Base-by-base conservation (phyloP, 306 rosid genomes). In the Lathyrus oleraceus region DNA sequence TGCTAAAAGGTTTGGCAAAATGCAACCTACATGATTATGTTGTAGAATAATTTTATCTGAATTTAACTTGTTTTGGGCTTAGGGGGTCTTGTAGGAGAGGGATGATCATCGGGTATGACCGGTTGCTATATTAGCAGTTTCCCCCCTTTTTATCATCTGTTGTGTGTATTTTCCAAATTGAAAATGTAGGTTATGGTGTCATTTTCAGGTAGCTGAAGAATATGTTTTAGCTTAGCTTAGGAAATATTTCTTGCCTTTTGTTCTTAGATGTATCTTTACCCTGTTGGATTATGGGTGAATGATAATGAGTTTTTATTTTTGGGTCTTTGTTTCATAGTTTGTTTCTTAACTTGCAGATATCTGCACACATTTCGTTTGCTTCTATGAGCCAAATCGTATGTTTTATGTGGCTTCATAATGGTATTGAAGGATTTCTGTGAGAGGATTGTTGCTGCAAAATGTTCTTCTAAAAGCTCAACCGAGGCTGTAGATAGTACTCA, bases 361-460 rank as follows among this genome's bases (percentile, higher is more conserved):
- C 35, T 53, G 71, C 69, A 42, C 54, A 57, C 28, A 40, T 61
- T 74, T 47, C 69, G 70, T 39, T 70, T 71, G 83, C 85, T 81
- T 87, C 88, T 80, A 85, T 83, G 87, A 85, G 82, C 85, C 81
- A 61, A 57, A 60, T 61, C 68, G 65, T 53, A 57, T 69, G 49
- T 76, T 77, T 57, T 75, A 23, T 40, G 74, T 27, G 70, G 72
- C 80, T 76, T 72, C 75, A 73, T 87, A 83, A 85, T 81, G 92
- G 87, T 87, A 76, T 87, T 89, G 91, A 89, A 89, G 83, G 68
- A 70, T 78, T 74, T 81, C 38, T 82, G 84, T 70, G 96, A 82
- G 79, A 80, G 70, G 74, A 86, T 82, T 72, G 82, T 70, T 75
- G 79, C 77, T 70, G 82, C 86, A 40, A 85, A 81, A 72, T 85